Evolutionary conservation across 805 yeast genomes (phyloP), one percentile per base, ranked within the genome.

Genomic region (Candida nonsorbophila): DNA sequence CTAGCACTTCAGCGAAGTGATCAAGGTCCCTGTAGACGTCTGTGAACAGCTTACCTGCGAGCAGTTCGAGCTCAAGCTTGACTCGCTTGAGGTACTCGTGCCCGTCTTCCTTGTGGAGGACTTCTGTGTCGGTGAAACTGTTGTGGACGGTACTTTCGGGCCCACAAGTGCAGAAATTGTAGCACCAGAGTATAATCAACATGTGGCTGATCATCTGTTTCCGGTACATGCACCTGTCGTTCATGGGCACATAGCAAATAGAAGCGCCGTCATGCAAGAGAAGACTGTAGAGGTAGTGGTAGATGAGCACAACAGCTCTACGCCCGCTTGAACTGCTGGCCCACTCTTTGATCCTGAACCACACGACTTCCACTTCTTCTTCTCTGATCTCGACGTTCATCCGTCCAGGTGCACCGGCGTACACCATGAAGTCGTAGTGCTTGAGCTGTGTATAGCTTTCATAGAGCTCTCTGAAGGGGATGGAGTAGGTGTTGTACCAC

Each of bases 341-440:
- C 76, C 83, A 74, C 28, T 67, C 73, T 19, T 60, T 53, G 14
- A 81, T 68, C 38, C 77, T 60, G 8, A 55, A 53, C 21, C 63
- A 58, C 8, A 72, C 74, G 4, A 64, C 55, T 16, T 65, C 67
- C 35, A 71, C 64, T 34, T 73, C 78, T 2, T 34, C 36, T 14
- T 34, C 41, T 15, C 30, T 38, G 13, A 44, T 34, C 10, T 32
- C 28, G 7, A 79, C 84, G 42, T 74, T 80, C 55, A 50, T 49
- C 25, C 55, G 30, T 9, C 45, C 45, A 5, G 53, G 51, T 7
- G 55, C 54, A 2, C 55, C 55, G 11, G 51, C 54, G 27, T 45
- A 50, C 7, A 50, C 46, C 35, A 49, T 47, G 27, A 44, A 50
- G 24, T 50, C 55, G 29, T 50, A 49, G 18, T 49, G 54, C n/a